These are phyloP conservation scores for Syzygium grande DNA, from an alignment of 345 rosid species.

Conservation along the genomic window DNA sequence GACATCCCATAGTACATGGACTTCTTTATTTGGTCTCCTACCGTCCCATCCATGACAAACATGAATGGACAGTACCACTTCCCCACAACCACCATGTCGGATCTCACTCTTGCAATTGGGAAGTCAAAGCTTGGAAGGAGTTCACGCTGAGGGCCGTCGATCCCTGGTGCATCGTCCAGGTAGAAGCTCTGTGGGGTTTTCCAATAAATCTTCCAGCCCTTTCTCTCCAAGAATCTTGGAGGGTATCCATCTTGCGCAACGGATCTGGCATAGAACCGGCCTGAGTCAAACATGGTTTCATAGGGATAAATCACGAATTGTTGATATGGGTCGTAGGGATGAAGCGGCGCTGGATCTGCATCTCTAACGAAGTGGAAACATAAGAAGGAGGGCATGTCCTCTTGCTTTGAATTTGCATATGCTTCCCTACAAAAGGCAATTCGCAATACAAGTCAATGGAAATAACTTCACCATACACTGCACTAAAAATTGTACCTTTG, in stretches of 20 bases:
- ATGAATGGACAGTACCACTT: constrained; percentile 71
- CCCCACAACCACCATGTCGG: constrained; percentile 23
- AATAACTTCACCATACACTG: background rate
- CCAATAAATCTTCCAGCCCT: constrained; percentile 29
- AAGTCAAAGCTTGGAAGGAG: constrained; percentile 34
- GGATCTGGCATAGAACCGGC: constrained; percentile 29
- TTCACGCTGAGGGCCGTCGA: constrained; percentile 19
- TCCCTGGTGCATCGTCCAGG: constrained; percentile 45
- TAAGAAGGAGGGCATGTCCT: constrained; percentile 25
- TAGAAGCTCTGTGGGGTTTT: constrained; percentile 13
- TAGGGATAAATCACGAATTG: constrained; percentile 19
- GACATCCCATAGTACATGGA: constrained; percentile 45
- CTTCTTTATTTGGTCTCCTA: constrained; percentile 29
- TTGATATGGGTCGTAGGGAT: constrained; percentile 20
- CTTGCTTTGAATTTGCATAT: constrained; percentile 24
- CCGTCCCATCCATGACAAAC: constrained; percentile 33
- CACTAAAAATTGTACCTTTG: background rate
- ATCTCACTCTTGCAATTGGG: background rate
- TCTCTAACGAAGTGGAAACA: constrained; percentile 11
- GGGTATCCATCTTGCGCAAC: constrained; percentile 38
- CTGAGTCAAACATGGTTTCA: background rate
- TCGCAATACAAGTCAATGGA: background rate
- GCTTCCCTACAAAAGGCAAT: constrained; percentile 32
- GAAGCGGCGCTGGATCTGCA: constrained; percentile 12
- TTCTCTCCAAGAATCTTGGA: constrained; percentile 35